Evolutionary conservation across 2,329 filamentous ascomycete genomes (phyloP), one percentile per base, ranked within the genome.

Genomic region (Rhynchosporium graminicola): DNA sequence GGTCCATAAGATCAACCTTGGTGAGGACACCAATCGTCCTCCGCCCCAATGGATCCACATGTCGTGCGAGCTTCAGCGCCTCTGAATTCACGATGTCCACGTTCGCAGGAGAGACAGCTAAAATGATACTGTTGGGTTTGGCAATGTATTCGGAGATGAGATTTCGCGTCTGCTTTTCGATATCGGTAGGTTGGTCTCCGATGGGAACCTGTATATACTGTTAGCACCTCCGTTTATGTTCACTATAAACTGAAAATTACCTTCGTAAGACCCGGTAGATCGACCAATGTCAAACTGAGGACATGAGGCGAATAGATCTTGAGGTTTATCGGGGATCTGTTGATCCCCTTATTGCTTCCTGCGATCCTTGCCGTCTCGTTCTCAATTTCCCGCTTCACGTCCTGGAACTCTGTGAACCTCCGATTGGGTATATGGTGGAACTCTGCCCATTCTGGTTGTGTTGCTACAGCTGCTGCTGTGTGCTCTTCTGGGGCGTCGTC

Each of bases 31-130:
- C 95, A 74, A 99, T 98, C 26, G 95, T 99, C 75, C 95, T 87
- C 76, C 91, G 87, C 67, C 95, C 95, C 76, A 97, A 88, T 2
- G 95, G 90, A 77, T 99, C 95, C 60, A 99, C 95, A 86, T 99
- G 92, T 59, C 95, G 89, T 64, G 95, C 95, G 65, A 99, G 88
- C 78, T 99, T 99, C 71, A 99, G 80, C 7, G 95, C 93, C 77
- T 99, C 95, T 7, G 95, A 99, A 77, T 99, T 99, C 75, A 98
- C 95, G 71, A 99, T 88, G 75, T 99, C 95, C 73, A 98, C 94
- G 73, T 99, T 99, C 59, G 95, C 95, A 20, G 95, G 94, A 12
- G 95, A 98, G 29, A 99, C 95, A 38, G 95, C 95, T 58, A 99
- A 85, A 68, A 99, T 88, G 73, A 99, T 97, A 78, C 94, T 97